Evolutionary conservation across 306 rosid genomes (phyloP).

Genomic region (Citrullus colocynthis): DNA sequence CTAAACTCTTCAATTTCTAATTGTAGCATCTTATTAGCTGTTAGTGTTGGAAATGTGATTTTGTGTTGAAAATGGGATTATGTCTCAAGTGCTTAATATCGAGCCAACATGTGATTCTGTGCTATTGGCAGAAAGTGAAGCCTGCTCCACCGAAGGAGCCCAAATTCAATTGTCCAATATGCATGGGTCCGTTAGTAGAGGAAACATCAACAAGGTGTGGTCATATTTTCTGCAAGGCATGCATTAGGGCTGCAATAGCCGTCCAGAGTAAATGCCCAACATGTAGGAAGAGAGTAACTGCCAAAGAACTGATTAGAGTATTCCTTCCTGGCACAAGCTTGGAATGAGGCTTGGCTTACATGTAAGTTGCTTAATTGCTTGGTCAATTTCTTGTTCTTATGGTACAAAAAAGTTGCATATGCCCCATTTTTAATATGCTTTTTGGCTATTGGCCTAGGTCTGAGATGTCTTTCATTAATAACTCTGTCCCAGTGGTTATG

Average conservation of each 20-base stretch:
- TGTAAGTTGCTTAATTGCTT: slow-evolving; percentile 16
- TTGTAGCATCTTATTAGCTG: not conserved
- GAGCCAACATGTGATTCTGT: slow-evolving; percentile 4
- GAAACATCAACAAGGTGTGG: slow-evolving; percentile 81
- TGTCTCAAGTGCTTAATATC: not conserved
- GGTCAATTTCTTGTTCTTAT: not conserved
- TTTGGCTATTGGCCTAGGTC: not conserved
- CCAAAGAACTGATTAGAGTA: slow-evolving; percentile 51
- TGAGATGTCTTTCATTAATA: not conserved
- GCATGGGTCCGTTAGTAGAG: slow-evolving; percentile 44
- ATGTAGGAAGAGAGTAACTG: slow-evolving; percentile 55
- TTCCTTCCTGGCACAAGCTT: slow-evolving; percentile 53
- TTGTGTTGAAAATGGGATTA: not conserved
- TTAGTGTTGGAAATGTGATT: not conserved
- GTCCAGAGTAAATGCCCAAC: slow-evolving; percentile 54
- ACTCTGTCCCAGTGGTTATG: not conserved
- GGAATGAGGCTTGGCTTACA: slow-evolving; percentile 29
- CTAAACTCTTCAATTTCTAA: not conserved
- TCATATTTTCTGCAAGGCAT: slow-evolving; percentile 74
- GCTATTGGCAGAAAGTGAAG: slow-evolving; percentile 30
- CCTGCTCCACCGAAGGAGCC: slow-evolving; percentile 58
- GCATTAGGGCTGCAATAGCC: slow-evolving; percentile 41
- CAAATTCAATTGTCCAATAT: slow-evolving; percentile 67
- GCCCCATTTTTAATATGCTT: not conserved
- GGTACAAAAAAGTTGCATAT: not conserved